A percentile compares a stretch with the other conserved stretches of the same genome.
Evolutionary conservation across 495 filamentous ascomycete genomes (phyloP).

Genomic region (Penicillium pancosmium): DNA sequence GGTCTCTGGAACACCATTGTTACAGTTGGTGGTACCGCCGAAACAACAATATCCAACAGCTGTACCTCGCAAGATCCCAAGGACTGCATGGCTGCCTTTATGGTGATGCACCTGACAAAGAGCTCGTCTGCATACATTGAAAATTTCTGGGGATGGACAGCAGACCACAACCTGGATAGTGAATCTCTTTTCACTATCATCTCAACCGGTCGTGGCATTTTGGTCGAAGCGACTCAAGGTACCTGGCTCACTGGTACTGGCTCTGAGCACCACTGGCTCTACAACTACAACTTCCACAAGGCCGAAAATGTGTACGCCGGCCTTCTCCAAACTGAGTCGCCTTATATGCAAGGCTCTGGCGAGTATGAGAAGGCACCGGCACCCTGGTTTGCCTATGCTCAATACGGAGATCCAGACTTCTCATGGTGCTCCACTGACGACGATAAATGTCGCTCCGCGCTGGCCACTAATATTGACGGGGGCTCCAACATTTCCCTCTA

Average conservation of each 20-base stretch:
- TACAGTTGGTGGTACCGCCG: constrained; percentile 54
- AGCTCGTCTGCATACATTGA: constrained; percentile 59
- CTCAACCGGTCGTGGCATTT: constrained; percentile 52
- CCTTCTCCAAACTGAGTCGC: constrained; percentile 46
- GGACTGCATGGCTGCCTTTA: constrained; percentile 51
- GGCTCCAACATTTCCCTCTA: constrained; percentile 57
- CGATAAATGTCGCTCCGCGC: constrained; percentile 43
- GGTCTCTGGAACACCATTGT: constrained; percentile 60
- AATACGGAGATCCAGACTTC: constrained; percentile 49
- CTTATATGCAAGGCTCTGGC: constrained; percentile 50
- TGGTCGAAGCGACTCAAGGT: constrained; percentile 48
- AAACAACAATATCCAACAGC: constrained; percentile 32
- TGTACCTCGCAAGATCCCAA: constrained; percentile 45
- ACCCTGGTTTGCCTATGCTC: constrained; percentile 41
- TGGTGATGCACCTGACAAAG: constrained; percentile 54
- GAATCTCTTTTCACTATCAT: constrained; percentile 38
- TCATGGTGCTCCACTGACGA: constrained; percentile 37
- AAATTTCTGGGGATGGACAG: constrained; percentile 66
- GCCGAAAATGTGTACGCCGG: constrained; percentile 51
- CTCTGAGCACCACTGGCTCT: constrained; percentile 54
- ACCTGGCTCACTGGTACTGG: constrained; percentile 48
- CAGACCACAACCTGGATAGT: constrained; percentile 56
- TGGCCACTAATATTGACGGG: constrained; percentile 38
- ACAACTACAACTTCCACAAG: constrained; percentile 53
- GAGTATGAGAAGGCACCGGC: constrained; percentile 38